phyloP scores from a whole-genome alignment of 495 filamentous ascomycete genomes.

The Trichoderma orchidacearum region DNA sequence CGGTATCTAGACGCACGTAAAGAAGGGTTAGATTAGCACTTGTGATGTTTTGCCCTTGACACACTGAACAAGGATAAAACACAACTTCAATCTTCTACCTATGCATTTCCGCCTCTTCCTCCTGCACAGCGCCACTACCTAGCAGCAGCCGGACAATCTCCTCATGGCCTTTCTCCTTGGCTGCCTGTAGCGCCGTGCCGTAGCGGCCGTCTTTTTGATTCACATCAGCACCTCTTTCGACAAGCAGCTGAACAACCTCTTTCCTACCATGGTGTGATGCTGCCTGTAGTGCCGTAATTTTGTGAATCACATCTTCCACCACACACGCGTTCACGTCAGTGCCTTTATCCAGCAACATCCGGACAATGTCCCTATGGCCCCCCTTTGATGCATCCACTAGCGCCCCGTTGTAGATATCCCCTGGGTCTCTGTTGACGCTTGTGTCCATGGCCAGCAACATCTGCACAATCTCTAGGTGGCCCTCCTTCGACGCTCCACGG shows the following conservation, averaged over 20 bases:
- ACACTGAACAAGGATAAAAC: too few species aligned
- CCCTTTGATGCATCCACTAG: conserved; percentile 8
- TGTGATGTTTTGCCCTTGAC: too few species aligned
- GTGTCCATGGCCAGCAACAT: conserved; percentile 7
- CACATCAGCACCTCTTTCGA: conserved; percentile 11
- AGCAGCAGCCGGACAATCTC: conserved; percentile 12
- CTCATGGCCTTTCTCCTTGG: conserved; percentile 3
- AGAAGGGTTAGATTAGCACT: too few species aligned
- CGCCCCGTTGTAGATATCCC: conserved; percentile 4
- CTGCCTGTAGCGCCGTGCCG: conserved; percentile 14
- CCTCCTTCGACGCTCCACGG: too few species aligned
- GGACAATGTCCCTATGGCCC: conserved; percentile 8
- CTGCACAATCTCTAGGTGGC: conserved; percentile 4
- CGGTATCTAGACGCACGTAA: too few species aligned
- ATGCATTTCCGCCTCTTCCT: too few species aligned
- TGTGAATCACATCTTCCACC: background rate
- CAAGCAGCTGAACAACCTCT: conserved; percentile 10
- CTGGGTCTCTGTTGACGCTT: background rate
- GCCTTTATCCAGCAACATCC: conserved; percentile 9
- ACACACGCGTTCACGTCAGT: conserved; percentile 10
- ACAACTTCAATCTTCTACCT: too few species aligned
- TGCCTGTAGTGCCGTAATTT: background rate
- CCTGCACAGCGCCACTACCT: conserved; percentile 10
- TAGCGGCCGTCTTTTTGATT: conserved; percentile 12
- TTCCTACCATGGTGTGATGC: conserved; percentile 1